Base-by-base conservation (phyloP, 768 basidiomycete genomes). In the Krasilnikovozyma curviuscula region DNA sequence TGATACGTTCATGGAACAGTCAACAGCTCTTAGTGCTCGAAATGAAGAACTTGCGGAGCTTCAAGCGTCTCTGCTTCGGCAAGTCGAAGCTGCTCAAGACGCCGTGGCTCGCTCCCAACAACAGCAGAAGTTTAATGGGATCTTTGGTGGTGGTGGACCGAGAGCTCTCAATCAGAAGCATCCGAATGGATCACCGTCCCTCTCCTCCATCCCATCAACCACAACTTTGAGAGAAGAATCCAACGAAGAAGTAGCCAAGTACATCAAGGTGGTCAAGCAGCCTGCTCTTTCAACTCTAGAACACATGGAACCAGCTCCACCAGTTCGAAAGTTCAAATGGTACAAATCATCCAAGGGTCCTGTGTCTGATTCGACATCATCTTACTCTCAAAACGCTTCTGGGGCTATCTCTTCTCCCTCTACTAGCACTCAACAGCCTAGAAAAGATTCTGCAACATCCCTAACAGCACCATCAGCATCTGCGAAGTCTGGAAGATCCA, bases 41-140 rank as follows among this genome's bases (percentile, higher is more conserved):
- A 97, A 97, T 66, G 86, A 89, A 57, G 83, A 89, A 61, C 71
- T 98, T 6, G 81, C 82, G 1, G 81, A 86, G 62, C 73, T 95
- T 37, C 82, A 81, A 55, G 73, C 79, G 5, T 80, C 84, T 28
- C 83, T 89, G 54, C 67, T 76, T 9, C 77, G 83, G 30, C 79
- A 83, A 51, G 73, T 83, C 58, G 89, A 93, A 42, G 44, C 54
- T 19, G 42, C 65, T 46, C 57, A 67, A 54, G 61, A 64, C 49
- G 54, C 51, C 25, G 29, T 62, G 16, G 50, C 57, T 18, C 54
- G 61, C n/a, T 42, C 49, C 8, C 49, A 50, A 56, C 40, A 59
- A 56, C 53, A 45, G 31, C 37, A 55, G 49, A 35, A 37, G 23
- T 27, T 27, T 7, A n/a, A 23, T 25, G n/a, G 30, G 21, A 24